phyloP scores from a whole-genome alignment of 306 rosid species.

The peach (Prunus persica) region Prunus_persica_NCBIv2 NC_034015.1:670501-671000 shows the following conservation, averaged over 20 bases:
- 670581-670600: background rate
- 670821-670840: background rate
- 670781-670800: too few relatives aligned
- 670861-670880: background rate
- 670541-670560: background rate
- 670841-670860: background rate
- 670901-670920: background rate
- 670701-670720: conserved; percentile 46
- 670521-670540: background rate
- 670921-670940: background rate
- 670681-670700: conserved; percentile 55
- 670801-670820: too few relatives aligned
- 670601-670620: background rate
- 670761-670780: background rate
- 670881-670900: background rate
- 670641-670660: conserved; percentile 70
- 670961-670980: background rate
- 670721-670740: conserved; percentile 37
- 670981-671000: background rate
- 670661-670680: conserved; percentile 60
- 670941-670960: background rate
- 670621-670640: conserved; percentile 39
- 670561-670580: background rate
- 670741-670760: too few relatives aligned
- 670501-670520: background rate